A percentile compares a stretch with the other conserved stretches of the same genome.
These are phyloP conservation scores for Aspergillus taichungensis DNA, from an alignment of 495 filamentous ascomycete genomes.

Conservation along the genomic window DNA sequence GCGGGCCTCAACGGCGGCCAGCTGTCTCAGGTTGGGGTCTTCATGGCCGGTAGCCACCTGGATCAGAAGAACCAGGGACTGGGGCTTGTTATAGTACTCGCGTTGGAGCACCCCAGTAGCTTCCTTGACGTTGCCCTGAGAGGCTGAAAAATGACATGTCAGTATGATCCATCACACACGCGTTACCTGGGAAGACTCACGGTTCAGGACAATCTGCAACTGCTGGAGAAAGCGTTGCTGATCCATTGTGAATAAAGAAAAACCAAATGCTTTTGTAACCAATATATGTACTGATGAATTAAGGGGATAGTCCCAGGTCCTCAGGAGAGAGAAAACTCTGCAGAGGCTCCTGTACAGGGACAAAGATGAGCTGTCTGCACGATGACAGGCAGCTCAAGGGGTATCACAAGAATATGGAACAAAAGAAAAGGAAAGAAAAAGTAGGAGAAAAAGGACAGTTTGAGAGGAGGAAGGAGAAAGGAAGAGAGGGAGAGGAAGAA, in stretches of 20 bases:
- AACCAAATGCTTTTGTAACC: neutral
- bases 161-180: neutral
- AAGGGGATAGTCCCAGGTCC: constrained; percentile 19
- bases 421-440: constrained; percentile 19
- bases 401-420: constrained; percentile 28
- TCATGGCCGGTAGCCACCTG: constrained; percentile 73
- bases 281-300: neutral
- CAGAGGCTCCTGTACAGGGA: constrained; percentile 9
- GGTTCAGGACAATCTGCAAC: constrained; percentile 65
- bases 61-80: constrained; percentile 72
- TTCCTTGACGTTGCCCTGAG: constrained; percentile 60
- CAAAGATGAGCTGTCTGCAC: constrained; percentile 27
- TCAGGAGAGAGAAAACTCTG: neutral
- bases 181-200: constrained; percentile 38
- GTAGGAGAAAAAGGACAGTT: constrained; percentile 12
- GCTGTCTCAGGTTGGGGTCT: constrained; percentile 65
- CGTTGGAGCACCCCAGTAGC: constrained; percentile 86
- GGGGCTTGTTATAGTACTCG: constrained; percentile 79
- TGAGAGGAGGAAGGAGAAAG: constrained; percentile 11
- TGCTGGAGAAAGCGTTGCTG: constrained; percentile 64
- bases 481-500: constrained; percentile 10
- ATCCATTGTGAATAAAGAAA: constrained; percentile 45
- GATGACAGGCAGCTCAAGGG: constrained; percentile 29
- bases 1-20: constrained; percentile 81
- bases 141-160: constrained; percentile 16